These are phyloP conservation scores for Metschnikowia cerradonensis DNA, from an alignment of 805 yeast genomes.

Conservation along the genomic window DNA sequence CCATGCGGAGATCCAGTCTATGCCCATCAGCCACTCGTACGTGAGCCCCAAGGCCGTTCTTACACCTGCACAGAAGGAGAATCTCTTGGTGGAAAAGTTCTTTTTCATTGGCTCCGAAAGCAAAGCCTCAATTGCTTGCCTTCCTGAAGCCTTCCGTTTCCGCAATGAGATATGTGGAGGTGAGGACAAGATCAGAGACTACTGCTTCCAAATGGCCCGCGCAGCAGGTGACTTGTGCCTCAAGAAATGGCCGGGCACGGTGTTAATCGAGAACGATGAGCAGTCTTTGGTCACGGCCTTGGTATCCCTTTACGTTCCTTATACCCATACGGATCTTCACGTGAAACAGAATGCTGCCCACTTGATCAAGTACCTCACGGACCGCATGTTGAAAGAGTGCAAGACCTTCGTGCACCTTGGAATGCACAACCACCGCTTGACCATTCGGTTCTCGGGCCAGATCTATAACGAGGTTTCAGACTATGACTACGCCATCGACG, in stretches of 20 bases:
- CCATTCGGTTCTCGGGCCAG: constrained; percentile 54
- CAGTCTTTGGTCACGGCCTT: constrained; percentile 36
- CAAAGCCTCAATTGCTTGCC: constrained; percentile 39
- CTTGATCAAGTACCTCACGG: constrained; percentile 2
- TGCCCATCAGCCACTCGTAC: constrained; percentile 55
- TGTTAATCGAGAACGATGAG: constrained; percentile 33
- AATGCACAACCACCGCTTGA: constrained; percentile 31
- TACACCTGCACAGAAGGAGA: constrained; percentile 17
- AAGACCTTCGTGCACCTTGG: constrained; percentile 48
- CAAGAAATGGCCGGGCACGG: constrained; percentile 35
- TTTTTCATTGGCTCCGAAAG: constrained; percentile 47
- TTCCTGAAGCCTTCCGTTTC: constrained; percentile 52
- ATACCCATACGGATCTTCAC: constrained; percentile 6
- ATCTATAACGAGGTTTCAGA: constrained; percentile 56
- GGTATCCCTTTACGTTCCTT: constrained; percentile 43
- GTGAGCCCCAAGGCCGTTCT: constrained; percentile 29
- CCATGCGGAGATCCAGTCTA: constrained; percentile 48
- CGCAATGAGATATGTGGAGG: constrained; percentile 57
- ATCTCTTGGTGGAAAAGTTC: constrained; percentile 44
- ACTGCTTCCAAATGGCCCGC: constrained; percentile 44
- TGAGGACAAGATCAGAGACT: constrained; percentile 45
- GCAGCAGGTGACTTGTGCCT: constrained; percentile 40
- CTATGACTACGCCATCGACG: constrained; percentile 37
- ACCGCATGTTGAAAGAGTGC: constrained; percentile 8
- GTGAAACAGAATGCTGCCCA: constrained; percentile 1